Conservation (phyloP, 2,329 filamentous ascomycete species). For the Xylogone sp. region DNA sequence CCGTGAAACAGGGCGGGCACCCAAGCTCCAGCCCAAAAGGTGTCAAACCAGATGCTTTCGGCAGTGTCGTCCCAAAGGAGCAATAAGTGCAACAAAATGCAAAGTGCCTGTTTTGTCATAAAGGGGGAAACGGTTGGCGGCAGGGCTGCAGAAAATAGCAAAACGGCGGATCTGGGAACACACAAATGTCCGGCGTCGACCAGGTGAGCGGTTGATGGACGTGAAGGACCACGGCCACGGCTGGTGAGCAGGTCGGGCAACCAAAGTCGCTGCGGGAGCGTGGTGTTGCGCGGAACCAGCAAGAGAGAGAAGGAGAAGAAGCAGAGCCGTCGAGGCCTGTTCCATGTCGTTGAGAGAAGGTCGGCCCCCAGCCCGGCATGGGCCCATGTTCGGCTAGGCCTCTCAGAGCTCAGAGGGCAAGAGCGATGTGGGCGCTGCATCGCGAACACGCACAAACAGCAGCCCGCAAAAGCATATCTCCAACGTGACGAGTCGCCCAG, state of each 20-base stretch:
- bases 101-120: too few species aligned
- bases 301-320: slow-evolving; percentile 1
- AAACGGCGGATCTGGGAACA: too few species aligned
- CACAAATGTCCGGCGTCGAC: too few species aligned
- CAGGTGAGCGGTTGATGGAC: too few species aligned
- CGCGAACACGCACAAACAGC: background rate
- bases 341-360: slow-evolving; percentile 9
- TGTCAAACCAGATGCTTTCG: background rate
- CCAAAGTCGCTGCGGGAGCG: slow-evolving; percentile 14
- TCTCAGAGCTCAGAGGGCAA: background rate
- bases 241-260: too few species aligned
- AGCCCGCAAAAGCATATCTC: background rate
- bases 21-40: background rate
- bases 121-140: too few species aligned
- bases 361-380: background rate
- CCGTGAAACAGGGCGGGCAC: background rate
- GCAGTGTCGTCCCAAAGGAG: too few species aligned
- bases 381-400: background rate
- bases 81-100: too few species aligned
- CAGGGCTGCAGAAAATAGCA: too few species aligned
- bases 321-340: slow-evolving; percentile 10
- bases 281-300: slow-evolving; percentile 9
- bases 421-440: background rate
- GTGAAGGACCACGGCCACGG: too few species aligned
- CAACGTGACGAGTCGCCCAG: too few species aligned